These are phyloP conservation scores for Microthlaspi erraticum DNA, from an alignment of 345 rosid species.

Conservation along the genomic window DNA sequence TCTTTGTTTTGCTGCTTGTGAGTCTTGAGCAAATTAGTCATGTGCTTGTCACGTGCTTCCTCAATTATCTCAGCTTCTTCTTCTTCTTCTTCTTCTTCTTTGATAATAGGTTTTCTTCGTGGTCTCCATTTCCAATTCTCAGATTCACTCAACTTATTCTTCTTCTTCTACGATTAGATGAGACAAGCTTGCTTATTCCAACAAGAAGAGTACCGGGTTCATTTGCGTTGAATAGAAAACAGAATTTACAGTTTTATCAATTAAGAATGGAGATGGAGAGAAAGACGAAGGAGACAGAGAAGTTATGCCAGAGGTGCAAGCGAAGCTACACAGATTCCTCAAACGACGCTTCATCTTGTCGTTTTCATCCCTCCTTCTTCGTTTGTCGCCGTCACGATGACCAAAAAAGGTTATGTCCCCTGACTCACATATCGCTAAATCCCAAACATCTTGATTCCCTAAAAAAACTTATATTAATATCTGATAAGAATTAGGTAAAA, in stretches of 20 bases:
- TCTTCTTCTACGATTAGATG: too few relatives aligned
- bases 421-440: background rate
- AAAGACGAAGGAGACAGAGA: conserved; percentile 51
- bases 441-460: background rate
- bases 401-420: conserved; percentile 67
- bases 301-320: conserved; percentile 74
- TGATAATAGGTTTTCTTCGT: too few relatives aligned
- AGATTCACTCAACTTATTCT: too few relatives aligned
- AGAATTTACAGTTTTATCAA: background rate
- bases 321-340: conserved; percentile 54
- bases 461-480: background rate
- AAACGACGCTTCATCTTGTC: conserved; percentile 72
- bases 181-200: background rate
- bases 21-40: too few relatives aligned
- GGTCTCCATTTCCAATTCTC: too few relatives aligned
- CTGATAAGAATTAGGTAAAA: too few relatives aligned
- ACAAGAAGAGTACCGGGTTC: background rate
- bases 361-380: conserved; percentile 86
- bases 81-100: too few relatives aligned
- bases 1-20: too few relatives aligned
- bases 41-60: too few relatives aligned
- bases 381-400: conserved; percentile 99
- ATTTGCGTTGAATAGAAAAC: background rate
- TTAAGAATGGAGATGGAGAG: conserved; percentile 37
- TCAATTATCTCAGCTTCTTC: too few relatives aligned